Evolutionary conservation across 75 land plant genomes (phyloP).

Genomic region (Gnetum montanum): DNA sequence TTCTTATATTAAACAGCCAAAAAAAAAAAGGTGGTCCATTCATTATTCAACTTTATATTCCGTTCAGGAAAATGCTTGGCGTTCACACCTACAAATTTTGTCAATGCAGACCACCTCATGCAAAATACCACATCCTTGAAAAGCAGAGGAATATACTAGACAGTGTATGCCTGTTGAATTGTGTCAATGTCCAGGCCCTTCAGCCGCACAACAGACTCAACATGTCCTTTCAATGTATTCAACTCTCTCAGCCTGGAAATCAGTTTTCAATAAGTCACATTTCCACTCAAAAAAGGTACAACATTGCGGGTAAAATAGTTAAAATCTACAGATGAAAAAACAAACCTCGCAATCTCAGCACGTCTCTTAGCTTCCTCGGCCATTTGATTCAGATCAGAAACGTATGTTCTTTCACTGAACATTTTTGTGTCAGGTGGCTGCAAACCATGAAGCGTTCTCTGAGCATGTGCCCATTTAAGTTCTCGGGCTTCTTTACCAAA

Average conservation of each 20-base stretch:
- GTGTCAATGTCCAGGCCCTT: slow-evolving; percentile 63
- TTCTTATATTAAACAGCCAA: too few relatives aligned
- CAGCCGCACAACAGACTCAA: slow-evolving; percentile 51
- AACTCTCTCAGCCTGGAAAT: slow-evolving; percentile 47
- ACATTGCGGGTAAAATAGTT: too few relatives aligned
- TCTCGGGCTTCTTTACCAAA: slow-evolving; percentile 87
- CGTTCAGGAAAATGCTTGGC: too few relatives aligned
- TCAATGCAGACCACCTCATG: too few relatives aligned
- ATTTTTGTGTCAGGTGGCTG: slow-evolving; percentile 58
- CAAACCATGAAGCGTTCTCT: slow-evolving; percentile 84
- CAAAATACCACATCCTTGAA: too few relatives aligned
- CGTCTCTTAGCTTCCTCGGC: slow-evolving; percentile 91
- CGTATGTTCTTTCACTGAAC: slow-evolving; percentile 31
- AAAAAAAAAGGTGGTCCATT: too few relatives aligned
- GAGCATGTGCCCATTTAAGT: slow-evolving; percentile 87
- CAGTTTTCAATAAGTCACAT: too few relatives aligned
- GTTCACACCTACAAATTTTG: too few relatives aligned
- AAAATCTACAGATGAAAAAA: not conserved
- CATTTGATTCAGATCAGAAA: slow-evolving; percentile 65
- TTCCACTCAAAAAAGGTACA: too few relatives aligned
- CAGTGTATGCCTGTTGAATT: slow-evolving; percentile 64
- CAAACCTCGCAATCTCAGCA: slow-evolving; percentile 91
- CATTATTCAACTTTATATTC: too few relatives aligned
- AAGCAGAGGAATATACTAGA: slow-evolving; percentile 12
- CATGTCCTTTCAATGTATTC: slow-evolving; percentile 51